Evolutionary conservation across 345 rosid species (phyloP).

Genomic region (Aethionema arabicum): DNA sequence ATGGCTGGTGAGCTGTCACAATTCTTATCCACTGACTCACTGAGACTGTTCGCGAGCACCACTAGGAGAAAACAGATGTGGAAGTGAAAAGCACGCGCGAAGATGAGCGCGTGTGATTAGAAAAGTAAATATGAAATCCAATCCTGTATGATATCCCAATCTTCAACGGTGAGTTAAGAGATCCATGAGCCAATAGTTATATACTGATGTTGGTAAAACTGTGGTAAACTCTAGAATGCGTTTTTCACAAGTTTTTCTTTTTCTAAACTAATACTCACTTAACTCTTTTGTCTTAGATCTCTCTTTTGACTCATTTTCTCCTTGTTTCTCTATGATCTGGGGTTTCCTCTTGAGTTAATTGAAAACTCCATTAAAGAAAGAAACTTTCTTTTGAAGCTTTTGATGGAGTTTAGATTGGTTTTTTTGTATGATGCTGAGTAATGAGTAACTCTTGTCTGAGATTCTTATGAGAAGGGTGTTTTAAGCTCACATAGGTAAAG

Average conservation of each 20-base stretch:
- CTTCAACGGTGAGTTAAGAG: conserved; percentile 24
- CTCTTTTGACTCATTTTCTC: not conserved
- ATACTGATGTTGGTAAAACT: conserved; percentile 17
- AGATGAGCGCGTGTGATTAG: conserved; percentile 11
- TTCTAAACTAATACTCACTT: too few relatives aligned
- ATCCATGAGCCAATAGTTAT: conserved; percentile 27
- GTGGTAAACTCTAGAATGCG: conserved; percentile 15
- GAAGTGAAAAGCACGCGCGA: conserved; percentile 15
- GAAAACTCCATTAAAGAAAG: conserved; percentile 2
- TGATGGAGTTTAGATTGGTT: not conserved
- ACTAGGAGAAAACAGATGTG: conserved; percentile 1
- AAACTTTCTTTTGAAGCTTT: not conserved
- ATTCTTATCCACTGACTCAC: conserved; percentile 22
- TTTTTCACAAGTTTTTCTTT: not conserved
- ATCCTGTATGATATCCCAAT: conserved; percentile 7
- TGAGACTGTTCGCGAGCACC: conserved; percentile 20
- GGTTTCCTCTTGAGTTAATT: not conserved
- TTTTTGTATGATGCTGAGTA: conserved; percentile 10
- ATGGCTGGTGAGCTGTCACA: conserved; percentile 7
- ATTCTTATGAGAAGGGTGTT: conserved; percentile 18
- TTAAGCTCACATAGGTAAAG: conserved; percentile 21
- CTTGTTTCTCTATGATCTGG: too few relatives aligned
- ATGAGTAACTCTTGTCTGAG: conserved; percentile 5
- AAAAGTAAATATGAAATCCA: conserved; percentile 15
- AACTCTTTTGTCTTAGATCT: conserved; percentile 17